Evolutionary conservation across 2,329 filamentous ascomycete genomes (phyloP), one percentile per base, ranked within the genome.

Genomic region (Scedosporium dehoogii): DNA sequence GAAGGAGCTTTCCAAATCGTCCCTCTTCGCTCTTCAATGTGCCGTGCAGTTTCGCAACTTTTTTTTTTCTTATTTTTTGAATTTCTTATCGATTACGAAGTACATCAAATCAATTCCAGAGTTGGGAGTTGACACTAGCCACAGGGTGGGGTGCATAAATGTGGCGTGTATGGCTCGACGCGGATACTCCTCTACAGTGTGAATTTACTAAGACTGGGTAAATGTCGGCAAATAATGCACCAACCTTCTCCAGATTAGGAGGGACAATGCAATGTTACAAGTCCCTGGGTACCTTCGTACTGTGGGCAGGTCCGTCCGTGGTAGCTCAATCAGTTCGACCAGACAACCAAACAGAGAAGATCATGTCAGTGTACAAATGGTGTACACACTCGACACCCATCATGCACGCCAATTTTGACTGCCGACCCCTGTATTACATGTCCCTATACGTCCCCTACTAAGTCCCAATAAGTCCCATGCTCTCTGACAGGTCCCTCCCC

Each of bases 51-150:
- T 14, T 61, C 59, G 59, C 42, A 60, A 60, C 59, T 61, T 61
- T 59, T 61, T 61, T 61, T 25, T 38, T n/a, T 16, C 63, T 61
- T 60, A 48, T 60, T 56, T 65, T 42, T 14, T 48, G 58, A 63
- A 57, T 64, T 65, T 63, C 71, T 74, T 74, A 74, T 74, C 73
- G 73, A 74, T 73, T 66, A 58, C 59, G n/a, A n/a, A n/a, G n/a
- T n/a, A n/a, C 29, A 29, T 29, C 29, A 29, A 29, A 38, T 38
- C 33, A 12, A 38, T 12, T 38, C 63, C 3, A 12, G 59, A 21
- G 29, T 44, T 3, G n/a, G 7, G 18, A 21, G 2, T 14, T 25
- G 6, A 12, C 23, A 38, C 67, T 68, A 71, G 58, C 16, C 66
- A 61, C 12, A 21, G 38, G 60, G 14, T 9, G 64, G 68, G 27